phyloP scores from a whole-genome alignment of 202 grass and related monocot species.

The Musa balbisiana region DNA sequence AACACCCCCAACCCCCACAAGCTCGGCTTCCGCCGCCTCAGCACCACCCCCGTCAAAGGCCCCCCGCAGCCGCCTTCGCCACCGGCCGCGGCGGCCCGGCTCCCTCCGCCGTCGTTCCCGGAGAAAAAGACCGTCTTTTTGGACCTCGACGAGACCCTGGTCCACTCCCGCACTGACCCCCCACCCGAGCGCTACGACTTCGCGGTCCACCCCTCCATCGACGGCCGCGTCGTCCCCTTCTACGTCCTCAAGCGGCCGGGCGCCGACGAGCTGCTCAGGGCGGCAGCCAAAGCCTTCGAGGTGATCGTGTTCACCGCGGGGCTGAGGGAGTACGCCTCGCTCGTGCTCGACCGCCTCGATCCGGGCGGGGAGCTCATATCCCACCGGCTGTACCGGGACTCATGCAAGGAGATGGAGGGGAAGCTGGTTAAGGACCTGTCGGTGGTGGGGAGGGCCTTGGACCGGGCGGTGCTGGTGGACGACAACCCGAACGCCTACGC shows the following conservation, averaged over 20 bases:
- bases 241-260: slow-evolving; percentile 85
- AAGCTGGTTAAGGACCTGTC: slow-evolving; percentile 27
- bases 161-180: slow-evolving; percentile 47
- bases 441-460: slow-evolving; percentile 39
- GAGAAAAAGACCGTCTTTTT: slow-evolving; percentile 22
- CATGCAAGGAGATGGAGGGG: slow-evolving; percentile 23
- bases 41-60: background rate
- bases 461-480: slow-evolving; percentile 63
- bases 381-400: slow-evolving; percentile 24
- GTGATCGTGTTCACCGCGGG: slow-evolving; percentile 25
- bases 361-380: slow-evolving; percentile 5
- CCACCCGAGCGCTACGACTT: slow-evolving; percentile 58
- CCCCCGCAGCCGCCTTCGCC: background rate
- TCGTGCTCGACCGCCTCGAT: slow-evolving; percentile 24
- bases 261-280: slow-evolving; percentile 66
- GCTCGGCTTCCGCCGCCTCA: slow-evolving; percentile 25
- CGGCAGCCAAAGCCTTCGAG: slow-evolving; percentile 25
- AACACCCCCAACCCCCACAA: slow-evolving; percentile 28
- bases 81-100: background rate
- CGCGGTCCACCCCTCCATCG: slow-evolving; percentile 60
- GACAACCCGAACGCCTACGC: slow-evolving; percentile 82
- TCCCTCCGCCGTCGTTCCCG: slow-evolving; percentile 9
- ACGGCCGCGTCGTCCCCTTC: slow-evolving; percentile 61
- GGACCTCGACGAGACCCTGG: slow-evolving; percentile 26
- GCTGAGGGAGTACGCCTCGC: slow-evolving; percentile 22